Evolutionary conservation across 2,329 filamentous ascomycete genomes (phyloP), one percentile per base, ranked within the genome.

Genomic region (Aspergillus piperis): DNA sequence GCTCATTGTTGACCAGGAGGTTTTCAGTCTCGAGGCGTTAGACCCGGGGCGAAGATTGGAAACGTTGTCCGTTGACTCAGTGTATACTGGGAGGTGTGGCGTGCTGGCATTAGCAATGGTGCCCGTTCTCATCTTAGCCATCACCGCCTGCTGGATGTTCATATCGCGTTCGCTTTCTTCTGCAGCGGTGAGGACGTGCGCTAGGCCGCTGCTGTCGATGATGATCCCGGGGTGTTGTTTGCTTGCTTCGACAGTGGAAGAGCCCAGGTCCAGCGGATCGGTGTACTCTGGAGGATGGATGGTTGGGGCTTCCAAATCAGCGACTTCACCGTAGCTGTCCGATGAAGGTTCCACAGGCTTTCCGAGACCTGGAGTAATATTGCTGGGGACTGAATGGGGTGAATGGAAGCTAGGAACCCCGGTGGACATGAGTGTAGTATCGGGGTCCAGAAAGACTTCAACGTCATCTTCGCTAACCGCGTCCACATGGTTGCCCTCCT

Each of bases 71-170:
- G 17, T 3, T 5, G 23, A 32, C 21, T 17, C 41, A 11, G 32
- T 4, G 42, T 2, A 41, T 5, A 23, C 13, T n/a, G 19, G 38
- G 11, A 41, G 53, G 21, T 50, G 19, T 17, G 23, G 36, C 17
- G 51, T 25, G 32, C 42, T 21, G n/a, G 38, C 21, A 21, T 39
- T 58, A 23, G 54, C 11, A 25, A 57, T 44, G 8, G 44, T 54
- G 5, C 65, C 63, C 1, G 70, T 59, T n/a, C 41, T 58, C 70
- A 71, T 71, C 52, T 67, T 70, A 17, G 69, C 66, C 39, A 65
- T 59, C 8, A 71, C 70, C 2, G 69, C 70, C 10, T 66, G 62
- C 32, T 68, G 67, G 5, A 72, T 55, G 27, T 64, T 58, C 5
- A 62, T 21, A 6, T 64, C 57, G 1, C 68, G 66, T 51, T 67